Evolutionary conservation across 2,329 filamentous ascomycete genomes (phyloP), one percentile per base, ranked within the genome.

Genomic region (Diaporthe sp.): DNA sequence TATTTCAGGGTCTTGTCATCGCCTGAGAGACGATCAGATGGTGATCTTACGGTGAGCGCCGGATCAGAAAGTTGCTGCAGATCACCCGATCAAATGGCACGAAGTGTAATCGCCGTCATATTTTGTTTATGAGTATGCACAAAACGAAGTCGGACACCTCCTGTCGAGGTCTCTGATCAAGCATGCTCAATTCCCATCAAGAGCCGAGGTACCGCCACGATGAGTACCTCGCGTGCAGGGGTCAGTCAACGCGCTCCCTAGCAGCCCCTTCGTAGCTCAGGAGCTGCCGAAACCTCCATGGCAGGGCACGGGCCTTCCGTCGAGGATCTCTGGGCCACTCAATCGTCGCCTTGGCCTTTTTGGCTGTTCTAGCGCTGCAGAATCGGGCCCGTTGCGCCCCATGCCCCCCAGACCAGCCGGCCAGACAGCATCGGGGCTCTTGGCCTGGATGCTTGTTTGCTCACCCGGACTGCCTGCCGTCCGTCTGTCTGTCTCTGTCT

Each of bases 391-490:
- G n/a, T 31, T 59, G 37, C 53, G 53, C 17, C 25, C 44, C 37
- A 19, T 12, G 15, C 53, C 31, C 37, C 44, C 61, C 42, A 44
- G 59, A 5, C 31, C 57, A 61, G 58, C 13, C 59, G 46, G 62
- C 31, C 28, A 53, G 44, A 19, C 62, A 39, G 62, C 44, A 15
- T 46, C 44, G 46, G 62, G n/a, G 46, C 46, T 53, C 65, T 69
- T 69, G 65, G 65, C 65, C n/a, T 69, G 34, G 49, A 69, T 69
- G 65, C 65, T 69, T 69, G 65, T 69, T 42, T 69, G 65, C 42
- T 49, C 49, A 69, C 34, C 65, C 31, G 34, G 49, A 15, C n/a
- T 69, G 65, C 65, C 65, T 69, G 65, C 65, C 65, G 65, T 68
- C 31, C 31, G 46, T 17, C 49, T 42, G 62, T 51, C 34, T 34